Conservation (phyloP, 768 basidiomycete genomes). For the Termitomyces eurrhizus region DNA sequence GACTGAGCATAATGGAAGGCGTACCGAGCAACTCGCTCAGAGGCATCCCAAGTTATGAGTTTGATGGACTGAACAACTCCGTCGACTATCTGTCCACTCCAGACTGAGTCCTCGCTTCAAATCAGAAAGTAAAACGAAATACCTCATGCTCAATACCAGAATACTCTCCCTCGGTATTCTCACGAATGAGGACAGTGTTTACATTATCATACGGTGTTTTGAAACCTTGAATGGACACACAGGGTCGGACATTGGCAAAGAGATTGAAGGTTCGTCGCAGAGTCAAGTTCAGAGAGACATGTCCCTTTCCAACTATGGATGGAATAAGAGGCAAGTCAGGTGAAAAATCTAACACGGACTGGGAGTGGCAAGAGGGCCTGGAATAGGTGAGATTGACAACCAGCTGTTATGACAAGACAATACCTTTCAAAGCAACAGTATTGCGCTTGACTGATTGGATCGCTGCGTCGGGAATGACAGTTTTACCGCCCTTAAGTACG, state of each 20-base stretch:
- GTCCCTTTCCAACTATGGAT: slow-evolving; percentile 88
- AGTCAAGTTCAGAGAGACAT: slow-evolving; percentile 96
- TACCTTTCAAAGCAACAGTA: slow-evolving; percentile 96
- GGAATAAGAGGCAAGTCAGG: background rate
- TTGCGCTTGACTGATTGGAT: slow-evolving; percentile 93
- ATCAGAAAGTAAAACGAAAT: slow-evolving; percentile 9
- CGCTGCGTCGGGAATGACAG: slow-evolving; percentile 90
- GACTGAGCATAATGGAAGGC: slow-evolving; percentile 97
- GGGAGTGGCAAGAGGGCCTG: slow-evolving; percentile 94
- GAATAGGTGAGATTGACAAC: slow-evolving; percentile 3
- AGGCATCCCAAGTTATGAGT: slow-evolving; percentile 98
- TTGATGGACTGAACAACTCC: slow-evolving; percentile 99
- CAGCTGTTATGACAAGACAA: slow-evolving; percentile 1
- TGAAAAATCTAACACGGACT: slow-evolving; percentile 51
- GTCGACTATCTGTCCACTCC: slow-evolving; percentile 66
- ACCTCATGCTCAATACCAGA: slow-evolving; percentile 99
- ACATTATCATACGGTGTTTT: slow-evolving; percentile 99
- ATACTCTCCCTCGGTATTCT: slow-evolving; percentile 99
- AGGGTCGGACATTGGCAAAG: slow-evolving; percentile 98
- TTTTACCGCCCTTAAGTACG: slow-evolving; percentile 91
- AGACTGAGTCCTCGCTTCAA: background rate
- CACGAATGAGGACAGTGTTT: slow-evolving; percentile 96
- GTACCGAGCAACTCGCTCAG: slow-evolving; percentile 96
- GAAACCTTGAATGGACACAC: slow-evolving; percentile 92
- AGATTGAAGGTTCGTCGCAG: slow-evolving; percentile 96